Evolutionary conservation across 2,329 filamentous ascomycete species (phyloP), one percentile per base, ranked within the genome.

Genomic region (Emmonsia crescens): DNA sequence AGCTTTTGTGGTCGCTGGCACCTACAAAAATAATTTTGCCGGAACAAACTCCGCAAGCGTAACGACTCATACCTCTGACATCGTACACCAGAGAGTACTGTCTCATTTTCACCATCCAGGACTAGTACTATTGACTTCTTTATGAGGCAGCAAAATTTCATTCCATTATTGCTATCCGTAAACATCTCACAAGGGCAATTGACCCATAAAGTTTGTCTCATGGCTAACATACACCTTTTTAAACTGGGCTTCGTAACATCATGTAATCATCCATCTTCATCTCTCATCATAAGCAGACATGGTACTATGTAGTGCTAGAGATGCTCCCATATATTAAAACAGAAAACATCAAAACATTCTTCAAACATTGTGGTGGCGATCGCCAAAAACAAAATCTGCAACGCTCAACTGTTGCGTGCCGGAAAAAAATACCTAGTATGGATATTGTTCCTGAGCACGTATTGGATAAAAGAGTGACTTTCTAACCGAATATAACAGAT

Each of bases 301-400:
- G 38, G 56, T 46, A 57, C 24, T 57, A 57, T 57, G 56, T 46
- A 57, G 56, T 46, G 24, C 24, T 57, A 57, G 56, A 57, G 27
- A 57, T 57, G 40, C 27, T 46, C 27, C 40, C 56, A 29, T 46
- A 57, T 16, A 14, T 46, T 46, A 33, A 46, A 57, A 21, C 56
- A 33, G 40, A 57, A 31, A 57, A 57, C 38, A 46, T 44, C 40
- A 44, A 46, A 57, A 57, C 27, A 57, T 57, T 6, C 38, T 31
- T 46, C 40, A 46, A 57, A 57, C 56, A 33, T 57, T 29, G 16
- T 14, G 14, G 21, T 46, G 56, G 56, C 56, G 46, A 46, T 46
- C 3, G 56, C 38, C 56, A 33, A 21, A 33, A 21, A 46, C 40
- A 57, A 57, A 57, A 33, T 44, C 46, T 57, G 40, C 56, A 57